Percentiles rank a stretch among this genome's conserved stretches.
Evolutionary conservation across 1,284 basidiomycete genomes (phyloP).

Genomic region (Fomitopsis betulina): DNA sequence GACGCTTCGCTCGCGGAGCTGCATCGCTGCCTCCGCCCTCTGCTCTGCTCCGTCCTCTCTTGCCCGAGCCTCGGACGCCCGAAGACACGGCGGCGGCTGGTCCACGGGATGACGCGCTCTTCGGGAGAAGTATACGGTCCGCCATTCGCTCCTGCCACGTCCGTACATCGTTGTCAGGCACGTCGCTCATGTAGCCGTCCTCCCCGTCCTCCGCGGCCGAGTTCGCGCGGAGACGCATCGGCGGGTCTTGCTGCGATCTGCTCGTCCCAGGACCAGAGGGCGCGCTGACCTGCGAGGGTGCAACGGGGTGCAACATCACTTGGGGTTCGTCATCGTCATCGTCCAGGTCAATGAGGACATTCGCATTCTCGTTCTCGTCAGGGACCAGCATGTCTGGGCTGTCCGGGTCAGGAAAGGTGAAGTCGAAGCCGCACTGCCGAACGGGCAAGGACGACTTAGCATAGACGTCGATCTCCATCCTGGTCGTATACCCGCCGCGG

Average conservation of each 20-base stretch:
- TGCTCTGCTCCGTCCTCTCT: not conserved
- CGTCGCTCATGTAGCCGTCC: not conserved
- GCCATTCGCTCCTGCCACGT: not conserved
- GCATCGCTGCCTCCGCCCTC: not conserved
- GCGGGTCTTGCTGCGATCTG: not conserved
- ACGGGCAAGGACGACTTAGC: constrained; percentile 13
- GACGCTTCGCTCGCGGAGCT: not conserved
- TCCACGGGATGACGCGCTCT: not conserved
- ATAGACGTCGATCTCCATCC: constrained; percentile 7
- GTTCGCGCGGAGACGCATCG: not conserved
- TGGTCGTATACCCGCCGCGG: not conserved
- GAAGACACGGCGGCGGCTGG: not conserved
- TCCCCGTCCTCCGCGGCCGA: not conserved
- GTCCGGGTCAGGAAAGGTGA: constrained; percentile 26
- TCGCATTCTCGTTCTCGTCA: constrained; percentile 10
- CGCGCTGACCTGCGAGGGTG: not conserved
- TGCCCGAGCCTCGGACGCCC: not conserved
- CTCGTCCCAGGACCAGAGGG: not conserved
- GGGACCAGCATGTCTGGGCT: constrained; percentile 21
- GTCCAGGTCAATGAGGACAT: constrained; percentile 4
- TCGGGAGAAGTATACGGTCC: not conserved
- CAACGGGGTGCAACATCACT: not conserved
- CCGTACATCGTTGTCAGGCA: not conserved
- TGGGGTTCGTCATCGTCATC: constrained; percentile 4
- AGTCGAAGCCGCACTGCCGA: constrained; percentile 17